Percentiles rank a stretch among this genome's conserved stretches.
phyloP scores from a whole-genome alignment of 768 basidiomycete genomes.

The Serendipita indica region DNA sequence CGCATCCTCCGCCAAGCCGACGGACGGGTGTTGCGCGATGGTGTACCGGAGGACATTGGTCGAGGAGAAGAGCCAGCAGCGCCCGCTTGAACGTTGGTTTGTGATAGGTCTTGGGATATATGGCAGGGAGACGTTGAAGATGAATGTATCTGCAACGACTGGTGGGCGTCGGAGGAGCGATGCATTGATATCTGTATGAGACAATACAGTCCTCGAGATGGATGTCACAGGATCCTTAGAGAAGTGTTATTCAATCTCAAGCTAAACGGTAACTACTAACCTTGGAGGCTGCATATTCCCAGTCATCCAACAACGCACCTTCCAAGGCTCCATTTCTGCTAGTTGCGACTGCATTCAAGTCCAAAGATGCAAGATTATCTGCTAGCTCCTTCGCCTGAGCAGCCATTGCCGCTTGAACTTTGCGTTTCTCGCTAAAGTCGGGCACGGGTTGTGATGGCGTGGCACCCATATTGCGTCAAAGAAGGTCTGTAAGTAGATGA shows the following conservation, averaged over 20 bases:
- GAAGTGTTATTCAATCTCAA: not conserved
- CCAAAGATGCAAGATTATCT: not conserved
- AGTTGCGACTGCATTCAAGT: not conserved
- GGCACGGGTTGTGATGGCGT: conserved; percentile 2
- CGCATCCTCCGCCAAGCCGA: conserved; percentile 40
- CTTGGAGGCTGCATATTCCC: conserved; percentile 11
- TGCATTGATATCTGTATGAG: conserved; percentile 49
- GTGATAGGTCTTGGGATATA: conserved; percentile 76
- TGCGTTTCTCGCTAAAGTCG: conserved; percentile 6
- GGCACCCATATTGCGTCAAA: conserved; percentile 1
- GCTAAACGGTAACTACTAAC: conserved; percentile 10
- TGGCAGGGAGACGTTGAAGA: conserved; percentile 71
- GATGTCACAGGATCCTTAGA: conserved; percentile 15
- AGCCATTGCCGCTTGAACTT: not conserved
- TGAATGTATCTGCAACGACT: conserved; percentile 46
- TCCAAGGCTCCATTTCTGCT: conserved; percentile 1
- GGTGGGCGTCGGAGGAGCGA: conserved; percentile 52
- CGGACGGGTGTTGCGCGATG: conserved; percentile 54
- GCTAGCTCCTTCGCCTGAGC: not conserved
- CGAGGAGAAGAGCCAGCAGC: conserved; percentile 94
- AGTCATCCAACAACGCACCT: not conserved
- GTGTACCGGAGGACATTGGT: conserved; percentile 75
- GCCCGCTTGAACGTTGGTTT: conserved; percentile 72
- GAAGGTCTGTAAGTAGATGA: no score
- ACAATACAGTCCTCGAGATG: conserved; percentile 63